phyloP scores from a whole-genome alignment of 306 rosid species.

The Cicer bijugum region DNA sequence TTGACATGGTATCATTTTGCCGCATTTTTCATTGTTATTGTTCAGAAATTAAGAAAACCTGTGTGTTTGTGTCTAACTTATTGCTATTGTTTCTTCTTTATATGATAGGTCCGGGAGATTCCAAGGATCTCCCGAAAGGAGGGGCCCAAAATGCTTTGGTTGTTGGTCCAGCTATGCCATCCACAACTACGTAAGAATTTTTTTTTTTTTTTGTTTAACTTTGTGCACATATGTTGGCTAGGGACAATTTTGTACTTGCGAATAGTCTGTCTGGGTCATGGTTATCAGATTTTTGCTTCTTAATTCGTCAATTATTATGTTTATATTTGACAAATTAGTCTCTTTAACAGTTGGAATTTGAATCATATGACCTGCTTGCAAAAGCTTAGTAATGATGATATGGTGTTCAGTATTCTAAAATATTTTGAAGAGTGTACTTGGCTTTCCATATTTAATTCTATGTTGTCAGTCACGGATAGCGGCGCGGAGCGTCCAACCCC shows the following conservation, averaged over 20 bases:
- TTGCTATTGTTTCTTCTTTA: constrained; percentile 39
- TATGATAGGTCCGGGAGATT: constrained; percentile 62
- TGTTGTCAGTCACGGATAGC: too few species aligned
- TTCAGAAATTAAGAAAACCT: constrained; percentile 2
- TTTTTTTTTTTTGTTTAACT: constrained; percentile 13
- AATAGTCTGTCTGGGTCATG: constrained; percentile 21
- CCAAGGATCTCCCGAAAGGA: constrained; percentile 57
- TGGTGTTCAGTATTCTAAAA: constrained; percentile 22
- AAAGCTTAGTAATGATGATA: constrained; percentile 20
- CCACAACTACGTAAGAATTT: constrained; percentile 62
- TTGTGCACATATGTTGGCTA: background rate
- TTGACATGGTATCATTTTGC: background rate
- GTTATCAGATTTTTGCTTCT: background rate
- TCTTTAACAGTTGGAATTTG: constrained; percentile 3
- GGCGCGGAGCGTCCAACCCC: too few species aligned
- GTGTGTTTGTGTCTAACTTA: constrained; percentile 16
- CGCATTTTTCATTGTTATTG: constrained; percentile 22
- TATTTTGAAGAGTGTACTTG: constrained; percentile 28
- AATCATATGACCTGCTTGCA: constrained; percentile 31
- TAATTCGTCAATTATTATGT: background rate
- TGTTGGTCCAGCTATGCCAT: constrained; percentile 80
- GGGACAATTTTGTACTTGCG: background rate
- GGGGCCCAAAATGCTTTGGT: constrained; percentile 75
- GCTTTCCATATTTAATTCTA: constrained; percentile 15
- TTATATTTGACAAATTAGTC: constrained; percentile 17